Conservation (phyloP, 73 alveolate species). For the Breviolum minutum region DNA sequence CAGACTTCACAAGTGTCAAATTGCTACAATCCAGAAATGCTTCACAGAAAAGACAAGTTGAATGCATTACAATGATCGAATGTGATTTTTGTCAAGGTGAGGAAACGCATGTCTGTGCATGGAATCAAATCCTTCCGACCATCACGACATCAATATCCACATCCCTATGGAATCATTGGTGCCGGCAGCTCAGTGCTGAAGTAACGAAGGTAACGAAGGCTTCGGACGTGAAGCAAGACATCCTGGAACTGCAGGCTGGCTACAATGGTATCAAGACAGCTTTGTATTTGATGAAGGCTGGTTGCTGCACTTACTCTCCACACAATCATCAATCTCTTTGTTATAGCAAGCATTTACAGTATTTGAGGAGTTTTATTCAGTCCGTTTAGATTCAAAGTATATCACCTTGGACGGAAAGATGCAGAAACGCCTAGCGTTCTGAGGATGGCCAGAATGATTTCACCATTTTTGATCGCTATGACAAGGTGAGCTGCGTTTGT, state of each 20-base stretch:
- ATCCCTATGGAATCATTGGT: constrained; percentile 90
- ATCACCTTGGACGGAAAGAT: too few relatives aligned
- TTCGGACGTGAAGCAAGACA: neutral
- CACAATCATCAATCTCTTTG: too few relatives aligned
- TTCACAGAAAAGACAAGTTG: too few relatives aligned
- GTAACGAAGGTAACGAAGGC: neutral
- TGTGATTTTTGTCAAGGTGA: neutral
- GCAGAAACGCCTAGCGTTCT: neutral
- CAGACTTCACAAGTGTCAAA: too few relatives aligned
- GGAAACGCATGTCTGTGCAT: constrained; percentile 32
- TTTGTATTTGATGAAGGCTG: constrained; percentile 3
- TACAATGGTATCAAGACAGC: constrained; percentile 80
- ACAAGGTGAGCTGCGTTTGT: constrained; percentile 12
- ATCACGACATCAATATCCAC: constrained; percentile 67
- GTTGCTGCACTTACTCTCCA: neutral
- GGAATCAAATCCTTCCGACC: constrained; percentile 59
- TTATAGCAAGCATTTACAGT: too few relatives aligned
- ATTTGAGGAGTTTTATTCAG: too few relatives aligned
- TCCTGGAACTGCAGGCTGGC: constrained; percentile 33
- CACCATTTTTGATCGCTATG: constrained; percentile 81
- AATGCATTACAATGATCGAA: too few relatives aligned
- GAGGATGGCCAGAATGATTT: constrained; percentile 71
- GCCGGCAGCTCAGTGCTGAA: constrained; percentile 1
- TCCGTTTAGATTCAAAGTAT: neutral
- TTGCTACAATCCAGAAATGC: too few relatives aligned